Percentiles rank a stretch among this genome's conserved stretches.
Conservation (phyloP, 2,329 filamentous ascomycete genomes). For the Talaromyces verruculosus region DNA sequence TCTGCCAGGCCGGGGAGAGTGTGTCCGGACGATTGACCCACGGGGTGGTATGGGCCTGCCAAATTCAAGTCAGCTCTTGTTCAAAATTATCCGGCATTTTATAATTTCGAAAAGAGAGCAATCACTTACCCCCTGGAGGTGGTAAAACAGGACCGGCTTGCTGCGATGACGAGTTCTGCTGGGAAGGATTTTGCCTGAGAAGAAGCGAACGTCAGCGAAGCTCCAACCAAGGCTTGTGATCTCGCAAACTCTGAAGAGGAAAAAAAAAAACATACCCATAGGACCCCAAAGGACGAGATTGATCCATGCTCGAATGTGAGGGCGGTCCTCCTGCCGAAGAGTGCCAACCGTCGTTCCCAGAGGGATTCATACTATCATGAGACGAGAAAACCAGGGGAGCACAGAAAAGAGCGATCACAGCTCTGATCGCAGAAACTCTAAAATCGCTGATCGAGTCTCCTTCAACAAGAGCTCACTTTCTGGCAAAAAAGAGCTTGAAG, state of each 20-base stretch:
- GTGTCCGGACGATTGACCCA: constrained; percentile 45
- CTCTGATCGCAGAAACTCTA: background rate
- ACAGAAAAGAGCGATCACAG: background rate
- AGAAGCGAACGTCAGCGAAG: constrained; percentile 16
- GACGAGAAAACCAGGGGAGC: background rate
- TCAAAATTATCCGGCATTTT: background rate
- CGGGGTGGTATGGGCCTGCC: constrained; percentile 44
- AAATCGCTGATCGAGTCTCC: background rate
- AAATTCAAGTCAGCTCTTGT: constrained; percentile 19
- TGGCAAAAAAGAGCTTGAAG: background rate
- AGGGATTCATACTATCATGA: constrained; percentile 39
- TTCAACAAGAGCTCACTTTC: background rate
- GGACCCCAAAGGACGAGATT: constrained; percentile 44
- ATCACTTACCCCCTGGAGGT: constrained; percentile 40
- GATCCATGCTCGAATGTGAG: constrained; percentile 45
- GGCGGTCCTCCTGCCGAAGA: constrained; percentile 40
- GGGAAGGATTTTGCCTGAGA: constrained; percentile 40
- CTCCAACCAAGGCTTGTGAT: background rate
- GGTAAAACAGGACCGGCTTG: constrained; percentile 42
- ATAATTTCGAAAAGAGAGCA: background rate
- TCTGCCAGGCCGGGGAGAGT: constrained; percentile 49
- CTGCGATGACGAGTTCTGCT: constrained; percentile 41
- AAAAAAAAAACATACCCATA: constrained; percentile 41
- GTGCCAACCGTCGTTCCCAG: constrained; percentile 47
- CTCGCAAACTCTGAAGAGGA: constrained; percentile 8